Base-by-base conservation (phyloP, 768 basidiomycete species). In the Hypholoma sublateritium region DNA sequence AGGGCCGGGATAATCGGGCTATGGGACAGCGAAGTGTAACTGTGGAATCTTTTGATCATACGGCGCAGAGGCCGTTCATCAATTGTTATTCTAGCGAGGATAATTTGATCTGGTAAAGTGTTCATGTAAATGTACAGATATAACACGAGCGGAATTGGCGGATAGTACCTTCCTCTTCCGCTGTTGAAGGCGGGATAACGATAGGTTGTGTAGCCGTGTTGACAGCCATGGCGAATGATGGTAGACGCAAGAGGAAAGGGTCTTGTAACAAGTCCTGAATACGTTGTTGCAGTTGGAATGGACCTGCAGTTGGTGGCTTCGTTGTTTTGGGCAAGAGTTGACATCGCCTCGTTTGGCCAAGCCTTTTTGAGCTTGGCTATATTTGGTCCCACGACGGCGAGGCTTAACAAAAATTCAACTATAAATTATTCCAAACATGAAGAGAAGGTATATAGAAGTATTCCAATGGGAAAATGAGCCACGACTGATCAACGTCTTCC, bases 11-110 rank as follows among this genome's bases (percentile, higher is more conserved):
- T 70, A 17, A 79, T 61, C 5, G 83, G 76, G 16, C 79, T 62
- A 67, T 84, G 77, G 16, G 84, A 80, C 4, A 85, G 73, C 4
- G 84, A 77, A 16, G 84, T 79, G 62, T 91, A 92, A 58, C 74
- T 80, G 74, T 90, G 87, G 67, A 92, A 93, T 68, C 88, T 89
- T 74, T 90, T 91, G 56, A 91, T 83, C 34, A 93, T 82, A 43
- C 90, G 84, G 36, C 87, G 84, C 24, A 94, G 77, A 21, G 85
- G 83, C 13, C 89, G 83, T 71, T 93, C 91, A 62, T 93, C 91
- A 66, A 92, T 88, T 17, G 85, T 86, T 60, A 93, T 91, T 51
- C 92, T 84, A 1, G 87, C 80, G 65, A 89, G 85, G 47, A 92
- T 91, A 62, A 93, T 85, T 53, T 83, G 80, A 73, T 94, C 92